Evolutionary conservation across 2,329 filamentous ascomycete genomes (phyloP), one percentile per base, ranked within the genome.

Genomic region (Sporothrix globosa): DNA sequence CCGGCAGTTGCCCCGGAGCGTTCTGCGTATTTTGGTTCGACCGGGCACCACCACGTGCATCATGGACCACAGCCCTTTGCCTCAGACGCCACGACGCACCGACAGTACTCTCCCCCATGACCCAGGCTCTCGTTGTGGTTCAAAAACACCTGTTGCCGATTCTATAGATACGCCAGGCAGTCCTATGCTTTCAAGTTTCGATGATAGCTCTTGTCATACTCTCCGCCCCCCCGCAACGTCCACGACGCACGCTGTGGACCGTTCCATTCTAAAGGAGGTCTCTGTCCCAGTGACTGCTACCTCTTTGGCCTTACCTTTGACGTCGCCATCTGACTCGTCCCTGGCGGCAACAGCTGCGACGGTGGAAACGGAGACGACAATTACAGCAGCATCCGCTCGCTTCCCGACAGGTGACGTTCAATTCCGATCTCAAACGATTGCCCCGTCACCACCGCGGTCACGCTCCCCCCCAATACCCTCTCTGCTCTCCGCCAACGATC

Each of bases 391-490:
- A 30, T 50, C 72, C 4, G 27, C 61, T 30, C 50, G 34, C 13
- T 60, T 58, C 48, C 19, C 69, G 3, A 24, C 66, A 10, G 19
- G 69, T 72, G 70, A 75, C 11, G 41, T 76, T 70, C 75, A 77
- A 24, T 77, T 77, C 70, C 75, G 73, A 30, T 74, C 76, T 24
- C 73, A 76, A 48, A 77, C 77, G 50, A 77, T 76, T 70, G 75
- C 77, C 7, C 77, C 77, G 14, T 78, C 77, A 14, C 76, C 78
- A 14, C 76, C 76, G 14, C 72, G 70, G 17, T 71, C 73, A n/a
- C 73, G 65, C 21, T 68, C 74, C 54, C 46, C 69, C 21, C 67
- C 58, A 5, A 19, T 58, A 34, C 17, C 70, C 0, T 54, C 70
- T 17, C 4, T 24, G 30, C 21, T 11, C 60, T 11, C 50, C 17